Evolutionary conservation across 1,284 basidiomycete genomes (phyloP), one percentile per base, ranked within the genome.

Genomic region (Moesziomyces parantarcticus): DNA sequence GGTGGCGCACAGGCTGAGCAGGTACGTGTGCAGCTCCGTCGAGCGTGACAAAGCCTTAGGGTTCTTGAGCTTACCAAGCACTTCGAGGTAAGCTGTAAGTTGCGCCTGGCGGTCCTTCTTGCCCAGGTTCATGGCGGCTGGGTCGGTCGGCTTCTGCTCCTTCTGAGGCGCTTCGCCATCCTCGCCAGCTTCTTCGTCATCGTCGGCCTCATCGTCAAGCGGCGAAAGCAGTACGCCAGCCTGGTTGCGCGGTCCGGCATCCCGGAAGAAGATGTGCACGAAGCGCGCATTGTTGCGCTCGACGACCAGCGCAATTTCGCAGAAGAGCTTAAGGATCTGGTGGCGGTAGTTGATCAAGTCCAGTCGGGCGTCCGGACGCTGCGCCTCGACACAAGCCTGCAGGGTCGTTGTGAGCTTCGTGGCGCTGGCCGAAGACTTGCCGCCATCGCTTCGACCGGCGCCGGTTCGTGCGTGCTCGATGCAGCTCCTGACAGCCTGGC

Each of bases 21-120:
- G 94, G 22, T 93, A 85, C 0, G 84, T 62, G 59, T 89, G 89
- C 18, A 99, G 87, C 0, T 87, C 88, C 11, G 90, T 87, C 0
- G 92, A 88, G 4, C 89, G 88, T 78, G 89, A 89, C 1, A 97
- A 86, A 0, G 92, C 92, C 84, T 94, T 95, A 11, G 94, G 94
- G 80, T 97, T 97, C 76, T 86, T 86, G 82, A 99, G 92, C 83
- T 94, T 95, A 58, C 92, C 88, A 81, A 98, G 92, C 2, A 99
- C 87, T 34, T 89, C 89, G 25, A 99, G 89, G 84, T 87, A 26
- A 94, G 88, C 86, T 16, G 58, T 75, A 39, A 82, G 76, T 40
- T 78, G 78, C 1, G 71, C 61, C 20, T 74, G 71, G 13, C 77
- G 59, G 29, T 78, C 71, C 47, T 62, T 62, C 26, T 68, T 55